Evolutionary conservation across 345 rosid genomes (phyloP).

Genomic region (Pistacia vera): DNA sequence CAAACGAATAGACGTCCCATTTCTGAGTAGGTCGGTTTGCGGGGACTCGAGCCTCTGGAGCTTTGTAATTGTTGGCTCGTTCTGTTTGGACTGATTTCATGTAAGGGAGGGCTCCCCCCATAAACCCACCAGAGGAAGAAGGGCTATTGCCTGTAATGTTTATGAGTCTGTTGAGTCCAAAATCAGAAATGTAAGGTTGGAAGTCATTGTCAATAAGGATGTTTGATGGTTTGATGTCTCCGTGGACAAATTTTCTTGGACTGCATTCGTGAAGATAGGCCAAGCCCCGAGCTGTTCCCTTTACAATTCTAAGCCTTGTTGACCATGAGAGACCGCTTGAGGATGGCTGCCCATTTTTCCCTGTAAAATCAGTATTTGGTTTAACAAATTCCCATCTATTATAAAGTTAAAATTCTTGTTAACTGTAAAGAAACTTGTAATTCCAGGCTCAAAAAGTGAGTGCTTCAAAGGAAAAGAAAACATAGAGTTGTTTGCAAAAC

Average conservation of each 20-base stretch:
- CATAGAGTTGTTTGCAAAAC: not conserved
- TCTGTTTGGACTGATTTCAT: slow-evolving; percentile 60
- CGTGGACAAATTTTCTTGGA: slow-evolving; percentile 90
- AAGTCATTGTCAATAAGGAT: slow-evolving; percentile 82
- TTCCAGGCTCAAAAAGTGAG: not conserved
- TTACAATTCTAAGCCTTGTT: slow-evolving; percentile 73
- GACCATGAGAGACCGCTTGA: slow-evolving; percentile 75
- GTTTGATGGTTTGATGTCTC: slow-evolving; percentile 88
- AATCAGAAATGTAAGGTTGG: slow-evolving; percentile 81
- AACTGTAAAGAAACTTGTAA: not conserved
- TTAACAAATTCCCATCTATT: not conserved
- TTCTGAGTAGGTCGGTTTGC: slow-evolving; percentile 69
- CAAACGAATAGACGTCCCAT: slow-evolving; percentile 90
- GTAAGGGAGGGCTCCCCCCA: slow-evolving; percentile 84
- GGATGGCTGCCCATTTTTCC: slow-evolving; percentile 81
- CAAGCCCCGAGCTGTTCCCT: slow-evolving; percentile 90
- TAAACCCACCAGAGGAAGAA: slow-evolving; percentile 70
- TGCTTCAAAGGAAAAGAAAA: slow-evolving; percentile 13
- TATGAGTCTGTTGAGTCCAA: slow-evolving; percentile 80
- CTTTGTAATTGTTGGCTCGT: slow-evolving; percentile 62
- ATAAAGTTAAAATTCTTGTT: not conserved
- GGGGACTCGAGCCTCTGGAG: slow-evolving; percentile 82
- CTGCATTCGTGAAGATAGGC: slow-evolving; percentile 99
- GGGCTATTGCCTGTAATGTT: slow-evolving; percentile 68
- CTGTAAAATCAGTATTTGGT: slow-evolving; percentile 32